Evolutionary conservation across 2,329 filamentous ascomycete species (phyloP), one percentile per base, ranked within the genome.

Genomic region (Aspergillus terreus): DNA sequence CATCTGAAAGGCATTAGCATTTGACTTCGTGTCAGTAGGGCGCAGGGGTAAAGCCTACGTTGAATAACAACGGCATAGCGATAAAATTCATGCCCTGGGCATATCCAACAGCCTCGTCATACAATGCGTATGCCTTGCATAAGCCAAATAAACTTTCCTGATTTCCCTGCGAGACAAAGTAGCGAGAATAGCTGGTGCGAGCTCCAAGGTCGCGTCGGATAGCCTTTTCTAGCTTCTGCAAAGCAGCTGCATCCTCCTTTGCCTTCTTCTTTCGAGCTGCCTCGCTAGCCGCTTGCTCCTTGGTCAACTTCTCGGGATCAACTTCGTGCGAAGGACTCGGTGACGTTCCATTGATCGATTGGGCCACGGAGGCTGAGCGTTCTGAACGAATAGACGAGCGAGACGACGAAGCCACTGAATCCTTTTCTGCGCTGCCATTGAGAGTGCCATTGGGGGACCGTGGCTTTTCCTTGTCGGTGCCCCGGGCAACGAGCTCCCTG

Each of bases 81-180:
- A 99, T 83, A 65, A 99, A 99, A 68, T 97, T 99, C 88, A 99
- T 96, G 66, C 94, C 94, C 71, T 99, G 94, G 0, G 95, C 92
- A 70, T 99, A 99, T 30, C 94, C 92, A 33, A 99, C 94, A 6
- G 81, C 87, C 64, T 96, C 91, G 64, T 99, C 94, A 62, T 92
- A 97, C 27, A 99, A 78, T 12, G 94, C 94, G 72, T 99, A 99
- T 1, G 94, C 92, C 72, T 97, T 99, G 77, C 94, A 99, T 33
- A 99, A 84, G 35, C 92, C 92, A 71, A 96, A 97, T 9, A 99
- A 80, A 7, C 90, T 89, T 63, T 97, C 94, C 70, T 97, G 94
- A 41, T 96, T 83, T 32, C 91, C 92, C 55, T 92, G 88, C 32
- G 91, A 88, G 56, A 92, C 87, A 55, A 95, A 88, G 72, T 95